Evolutionary conservation across 1,139 yeast species (phyloP).

Genomic region (Diutina mesorugosa): DNA sequence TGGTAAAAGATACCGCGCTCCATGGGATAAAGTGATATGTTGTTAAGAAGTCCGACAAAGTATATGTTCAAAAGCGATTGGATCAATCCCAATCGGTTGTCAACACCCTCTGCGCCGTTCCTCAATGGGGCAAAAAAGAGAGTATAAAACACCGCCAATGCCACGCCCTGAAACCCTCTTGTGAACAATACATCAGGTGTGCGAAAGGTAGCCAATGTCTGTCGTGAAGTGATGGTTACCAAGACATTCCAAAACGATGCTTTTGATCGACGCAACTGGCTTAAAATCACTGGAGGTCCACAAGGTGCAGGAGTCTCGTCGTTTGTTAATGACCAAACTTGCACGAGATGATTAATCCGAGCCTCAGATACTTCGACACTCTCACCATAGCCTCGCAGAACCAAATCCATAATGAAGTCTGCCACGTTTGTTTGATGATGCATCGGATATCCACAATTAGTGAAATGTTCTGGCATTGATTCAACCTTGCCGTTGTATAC

Average conservation of each 20-base stretch:
- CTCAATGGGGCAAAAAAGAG: conserved; percentile 62
- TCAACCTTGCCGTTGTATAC: conserved; percentile 44
- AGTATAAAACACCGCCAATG: conserved; percentile 54
- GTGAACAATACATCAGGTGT: conserved; percentile 53
- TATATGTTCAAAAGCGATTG: conserved; percentile 66
- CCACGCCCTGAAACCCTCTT: conserved; percentile 52
- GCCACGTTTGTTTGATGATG: conserved; percentile 58
- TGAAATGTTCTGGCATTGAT: conserved; percentile 31
- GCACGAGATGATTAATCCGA: conserved; percentile 23
- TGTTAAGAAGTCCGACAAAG: conserved; percentile 70
- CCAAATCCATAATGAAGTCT: conserved; percentile 59
- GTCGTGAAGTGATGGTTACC: not conserved
- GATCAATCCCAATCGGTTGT: conserved; percentile 57
- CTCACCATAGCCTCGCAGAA: conserved; percentile 34
- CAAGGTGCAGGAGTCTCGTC: not conserved
- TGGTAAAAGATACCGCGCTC: conserved; percentile 70
- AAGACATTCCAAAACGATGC: not conserved
- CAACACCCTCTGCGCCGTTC: conserved; percentile 43
- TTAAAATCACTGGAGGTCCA: not conserved
- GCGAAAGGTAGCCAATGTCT: conserved; percentile 22
- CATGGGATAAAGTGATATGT: conserved; percentile 59
- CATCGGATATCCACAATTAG: conserved; percentile 32
- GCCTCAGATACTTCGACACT: conserved; percentile 15
- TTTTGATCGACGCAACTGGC: not conserved
- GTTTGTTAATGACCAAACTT: conserved; percentile 18